Evolutionary conservation across 768 basidiomycete species (phyloP).

Genomic region (Phallus indusiatus): DNA sequence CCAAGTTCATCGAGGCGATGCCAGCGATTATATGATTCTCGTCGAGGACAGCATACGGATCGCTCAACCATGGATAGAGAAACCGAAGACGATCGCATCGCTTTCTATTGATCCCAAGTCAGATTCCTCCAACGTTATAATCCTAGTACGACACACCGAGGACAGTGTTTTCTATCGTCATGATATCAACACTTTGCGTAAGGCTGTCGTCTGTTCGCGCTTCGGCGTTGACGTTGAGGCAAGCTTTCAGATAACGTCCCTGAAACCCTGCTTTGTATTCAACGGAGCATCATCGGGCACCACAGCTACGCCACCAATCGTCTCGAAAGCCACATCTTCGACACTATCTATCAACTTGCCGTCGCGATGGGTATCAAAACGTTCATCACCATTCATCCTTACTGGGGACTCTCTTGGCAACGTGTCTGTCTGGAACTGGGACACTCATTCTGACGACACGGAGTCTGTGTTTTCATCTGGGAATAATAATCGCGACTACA

Average conservation of each 20-base stretch:
- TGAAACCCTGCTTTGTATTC: slow-evolving; percentile 38
- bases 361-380: slow-evolving; percentile 13
- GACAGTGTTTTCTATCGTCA: slow-evolving; percentile 46
- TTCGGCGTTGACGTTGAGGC: slow-evolving; percentile 52
- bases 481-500: too few relatives aligned
- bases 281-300: not conserved
- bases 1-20: slow-evolving; percentile 6
- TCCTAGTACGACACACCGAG: slow-evolving; percentile 45
- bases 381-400: slow-evolving; percentile 39
- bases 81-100: slow-evolving; percentile 15
- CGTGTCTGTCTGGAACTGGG: slow-evolving; percentile 44
- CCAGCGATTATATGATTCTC: not conserved
- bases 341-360: not conserved
- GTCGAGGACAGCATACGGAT: not conserved
- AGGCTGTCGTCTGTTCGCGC: slow-evolving; percentile 23
- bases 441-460: not conserved
- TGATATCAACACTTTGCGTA: slow-evolving; percentile 24
- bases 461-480: too few relatives aligned
- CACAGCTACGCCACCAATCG: not conserved
- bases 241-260: slow-evolving; percentile 39
- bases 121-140: slow-evolving; percentile 12
- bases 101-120: slow-evolving; percentile 8
- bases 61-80: not conserved
- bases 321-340: not conserved
- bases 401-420: slow-evolving; percentile 59